Evolutionary conservation across 1,284 basidiomycete species (phyloP).

Genomic region (Cystobasidium pallidum): DNA sequence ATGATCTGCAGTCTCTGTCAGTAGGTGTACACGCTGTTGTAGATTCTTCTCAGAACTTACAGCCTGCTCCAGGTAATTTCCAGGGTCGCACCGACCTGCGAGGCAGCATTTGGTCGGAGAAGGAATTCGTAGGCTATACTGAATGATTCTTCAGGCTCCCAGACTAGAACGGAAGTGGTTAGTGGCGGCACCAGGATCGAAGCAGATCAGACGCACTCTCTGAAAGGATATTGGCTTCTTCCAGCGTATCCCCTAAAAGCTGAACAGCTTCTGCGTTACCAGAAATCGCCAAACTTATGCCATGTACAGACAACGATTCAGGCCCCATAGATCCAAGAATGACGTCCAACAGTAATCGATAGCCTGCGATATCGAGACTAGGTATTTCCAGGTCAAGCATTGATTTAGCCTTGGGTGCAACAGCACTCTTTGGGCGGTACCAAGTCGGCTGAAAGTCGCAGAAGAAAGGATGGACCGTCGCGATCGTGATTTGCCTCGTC

Average conservation of each 20-base stretch:
- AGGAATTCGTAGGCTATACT: conserved; percentile 26
- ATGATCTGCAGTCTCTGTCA: not conserved
- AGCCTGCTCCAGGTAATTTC: conserved; percentile 24
- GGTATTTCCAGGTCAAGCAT: not conserved
- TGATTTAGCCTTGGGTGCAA: not conserved
- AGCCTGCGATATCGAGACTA: not conserved
- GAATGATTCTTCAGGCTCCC: conserved; percentile 27
- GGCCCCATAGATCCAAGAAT: conserved; percentile 21
- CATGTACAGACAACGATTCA: conserved; percentile 5
- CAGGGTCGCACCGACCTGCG: not conserved
- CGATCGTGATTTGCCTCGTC: not conserved
- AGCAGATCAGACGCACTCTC: not conserved
- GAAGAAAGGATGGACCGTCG: conserved; percentile 34
- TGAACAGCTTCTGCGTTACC: not conserved
- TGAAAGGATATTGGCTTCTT: not conserved
- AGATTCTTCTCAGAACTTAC: no score
- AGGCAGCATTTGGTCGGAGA: not conserved
- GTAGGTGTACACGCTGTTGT: no score
- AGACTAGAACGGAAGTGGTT: conserved; percentile 3
- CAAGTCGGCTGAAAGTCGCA: conserved; percentile 24
- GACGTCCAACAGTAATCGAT: conserved; percentile 9
- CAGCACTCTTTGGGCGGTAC: not conserved
- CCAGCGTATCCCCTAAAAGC: not conserved
- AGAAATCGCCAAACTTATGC: not conserved
- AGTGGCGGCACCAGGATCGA: no score